Conservation (phyloP, 495 filamentous ascomycete genomes). For the Penicillium paradoxum region DNA sequence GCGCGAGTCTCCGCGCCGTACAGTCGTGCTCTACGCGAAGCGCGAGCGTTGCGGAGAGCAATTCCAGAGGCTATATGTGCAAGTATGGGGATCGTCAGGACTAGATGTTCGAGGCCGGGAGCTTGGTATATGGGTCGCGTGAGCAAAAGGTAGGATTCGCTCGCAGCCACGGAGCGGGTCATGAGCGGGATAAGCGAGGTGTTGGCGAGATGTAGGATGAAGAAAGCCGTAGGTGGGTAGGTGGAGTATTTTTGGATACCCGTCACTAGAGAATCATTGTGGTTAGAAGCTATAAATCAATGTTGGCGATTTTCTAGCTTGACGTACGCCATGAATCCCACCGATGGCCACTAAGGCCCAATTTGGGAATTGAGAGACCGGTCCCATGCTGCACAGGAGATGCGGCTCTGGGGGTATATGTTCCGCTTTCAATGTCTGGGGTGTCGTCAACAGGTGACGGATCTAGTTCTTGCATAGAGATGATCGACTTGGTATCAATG, state of each 20-base stretch:
- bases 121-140: conserved; percentile 78
- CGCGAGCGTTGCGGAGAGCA: conserved; percentile 66
- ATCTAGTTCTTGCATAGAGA: conserved; percentile 72
- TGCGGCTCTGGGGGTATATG: conserved; percentile 45
- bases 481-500: conserved; percentile 43
- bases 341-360: conserved; percentile 57
- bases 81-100: conserved; percentile 42
- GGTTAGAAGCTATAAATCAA: conserved; percentile 4
- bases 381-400: conserved; percentile 12
- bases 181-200: conserved; percentile 69
- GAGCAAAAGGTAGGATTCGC: conserved; percentile 56
- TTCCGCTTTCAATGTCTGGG: conserved; percentile 48
- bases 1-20: conserved; percentile 59
- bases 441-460: conserved; percentile 74
- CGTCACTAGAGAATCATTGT: conserved; percentile 49
- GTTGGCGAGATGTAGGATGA: conserved; percentile 71
- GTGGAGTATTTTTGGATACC: conserved; percentile 81
- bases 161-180: conserved; percentile 48
- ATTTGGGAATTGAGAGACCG: conserved; percentile 24
- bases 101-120: conserved; percentile 40
- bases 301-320: background rate
- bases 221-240: conserved; percentile 79
- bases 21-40: conserved; percentile 57
- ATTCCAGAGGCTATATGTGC: conserved; percentile 62
- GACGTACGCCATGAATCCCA: conserved; percentile 59